Percentiles rank a stretch among this genome's conserved stretches.
These are phyloP conservation scores for Blastocystis sp. DNA, from an alignment of 352 stramenopile genomes.

Conservation along the genomic window DNA sequence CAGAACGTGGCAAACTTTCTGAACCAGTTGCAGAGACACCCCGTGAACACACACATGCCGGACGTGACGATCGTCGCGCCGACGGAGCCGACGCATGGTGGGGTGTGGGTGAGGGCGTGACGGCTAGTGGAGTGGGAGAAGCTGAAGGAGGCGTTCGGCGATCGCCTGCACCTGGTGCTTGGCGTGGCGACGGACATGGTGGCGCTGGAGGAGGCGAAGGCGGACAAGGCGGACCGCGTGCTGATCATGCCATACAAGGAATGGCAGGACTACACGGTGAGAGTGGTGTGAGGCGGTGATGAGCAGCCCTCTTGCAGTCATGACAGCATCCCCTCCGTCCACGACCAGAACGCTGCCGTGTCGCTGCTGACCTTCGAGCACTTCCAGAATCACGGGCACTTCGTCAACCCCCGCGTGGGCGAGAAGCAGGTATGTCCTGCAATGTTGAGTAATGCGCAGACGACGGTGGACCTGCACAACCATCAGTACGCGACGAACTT, in stretches of 20 bases:
- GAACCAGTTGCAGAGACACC: neutral
- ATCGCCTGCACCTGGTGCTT: neutral
- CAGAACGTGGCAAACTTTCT: constrained; percentile 37
- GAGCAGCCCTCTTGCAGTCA: constrained; percentile 24
- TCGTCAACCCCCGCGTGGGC: neutral
- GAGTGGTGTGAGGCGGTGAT: neutral
- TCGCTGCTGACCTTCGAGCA: constrained; percentile 37
- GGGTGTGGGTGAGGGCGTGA: neutral
- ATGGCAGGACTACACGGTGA: constrained; percentile 46
- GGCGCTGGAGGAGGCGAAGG: neutral
- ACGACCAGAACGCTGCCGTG: constrained; percentile 11
- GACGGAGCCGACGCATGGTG: neutral
- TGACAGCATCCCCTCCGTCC: neutral
- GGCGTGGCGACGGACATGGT: constrained; percentile 18
- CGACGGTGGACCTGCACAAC: neutral
- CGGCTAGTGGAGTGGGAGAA: constrained; percentile 13
- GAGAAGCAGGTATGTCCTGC: neutral
- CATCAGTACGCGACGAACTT: constrained; percentile 52
- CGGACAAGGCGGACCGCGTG: constrained; percentile 33
- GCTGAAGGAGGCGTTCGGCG: neutral
- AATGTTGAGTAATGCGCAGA: neutral
- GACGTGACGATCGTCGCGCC: constrained; percentile 42
- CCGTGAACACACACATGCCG: constrained; percentile 10
- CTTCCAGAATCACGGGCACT: constrained; percentile 37
- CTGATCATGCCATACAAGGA: constrained; percentile 43